A percentile compares a stretch with the other conserved stretches of the same genome.
These are phyloP conservation scores for Corynespora cassiicola DNA, from an alignment of 2,329 filamentous ascomycete genomes.

Conservation along the genomic window DNA sequence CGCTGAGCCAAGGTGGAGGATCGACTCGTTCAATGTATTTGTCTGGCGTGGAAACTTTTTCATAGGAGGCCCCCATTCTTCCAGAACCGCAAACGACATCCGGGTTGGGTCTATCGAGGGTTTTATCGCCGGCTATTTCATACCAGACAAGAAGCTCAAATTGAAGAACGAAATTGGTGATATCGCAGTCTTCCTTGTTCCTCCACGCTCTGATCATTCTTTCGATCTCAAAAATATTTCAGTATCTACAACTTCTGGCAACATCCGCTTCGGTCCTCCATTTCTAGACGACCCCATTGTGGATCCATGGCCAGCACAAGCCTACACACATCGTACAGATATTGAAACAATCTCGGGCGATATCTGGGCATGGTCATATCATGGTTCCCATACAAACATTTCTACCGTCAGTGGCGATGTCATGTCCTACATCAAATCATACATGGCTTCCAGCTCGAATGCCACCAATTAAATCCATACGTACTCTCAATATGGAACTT, in stretches of 20 bases:
- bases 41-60: no score
- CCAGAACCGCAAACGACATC: constrained; percentile 18
- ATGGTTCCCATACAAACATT: constrained; percentile 18
- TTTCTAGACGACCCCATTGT: neutral
- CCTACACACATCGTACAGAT: constrained; percentile 13
- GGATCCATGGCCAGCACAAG: constrained; percentile 8
- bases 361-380: constrained; percentile 9
- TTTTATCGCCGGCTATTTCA: constrained; percentile 11
- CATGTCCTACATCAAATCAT: constrained; percentile 8
- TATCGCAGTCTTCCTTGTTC: constrained; percentile 8
- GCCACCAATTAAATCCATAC: constrained; percentile 14
- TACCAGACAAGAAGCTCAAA: constrained; percentile 15
- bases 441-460: constrained; percentile 7
- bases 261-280: constrained; percentile 5
- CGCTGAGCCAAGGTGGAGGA: no score
- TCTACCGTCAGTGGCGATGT: constrained; percentile 12
- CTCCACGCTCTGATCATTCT: constrained; percentile 1
- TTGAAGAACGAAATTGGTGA: constrained; percentile 15
- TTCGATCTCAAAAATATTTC: constrained; percentile 15
- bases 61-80: no score
- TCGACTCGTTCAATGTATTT: no score
- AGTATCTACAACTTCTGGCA: constrained; percentile 13
- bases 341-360: constrained; percentile 14
- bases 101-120: constrained; percentile 15
- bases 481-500: constrained; percentile 4